Conservation (phyloP, 768 basidiomycete species). For the Lyophyllum semitale region DNA sequence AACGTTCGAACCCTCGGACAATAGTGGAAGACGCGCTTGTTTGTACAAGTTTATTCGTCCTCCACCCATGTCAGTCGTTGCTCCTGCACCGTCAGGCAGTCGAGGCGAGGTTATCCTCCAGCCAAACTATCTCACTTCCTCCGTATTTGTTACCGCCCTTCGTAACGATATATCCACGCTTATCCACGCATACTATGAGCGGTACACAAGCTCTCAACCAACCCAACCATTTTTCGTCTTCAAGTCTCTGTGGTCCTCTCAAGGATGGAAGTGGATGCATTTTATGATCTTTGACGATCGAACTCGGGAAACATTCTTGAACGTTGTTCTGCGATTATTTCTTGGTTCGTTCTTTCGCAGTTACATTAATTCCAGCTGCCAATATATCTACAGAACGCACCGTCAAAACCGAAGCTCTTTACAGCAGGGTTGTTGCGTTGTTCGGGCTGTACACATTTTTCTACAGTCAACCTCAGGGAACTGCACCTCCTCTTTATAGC, state of each 20-base stretch:
- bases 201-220: conserved; percentile 35
- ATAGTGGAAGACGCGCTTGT: background rate
- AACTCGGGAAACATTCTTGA: conserved; percentile 63
- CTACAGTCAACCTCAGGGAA: conserved; percentile 61
- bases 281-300: conserved; percentile 72
- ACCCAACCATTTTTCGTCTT: conserved; percentile 65
- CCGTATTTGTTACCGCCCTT: conserved; percentile 64
- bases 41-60: conserved; percentile 15
- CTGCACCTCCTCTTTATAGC: conserved; percentile 50
- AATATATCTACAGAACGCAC: conserved; percentile 49
- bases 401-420: conserved; percentile 46
- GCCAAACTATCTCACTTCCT: conserved; percentile 79
- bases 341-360: conserved; percentile 47
- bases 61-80: conserved; percentile 40
- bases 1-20: background rate
- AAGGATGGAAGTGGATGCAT: conserved; percentile 78
- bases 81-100: conserved; percentile 55
- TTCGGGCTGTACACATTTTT: conserved; percentile 75
- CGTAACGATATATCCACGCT: conserved; percentile 65
- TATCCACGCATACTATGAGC: conserved; percentile 51
- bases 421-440: conserved; percentile 60
- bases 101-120: conserved; percentile 70
- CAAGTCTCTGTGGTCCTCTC: conserved; percentile 65
- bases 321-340: conserved; percentile 62
- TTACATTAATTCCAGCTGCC: background rate